Evolutionary conservation across 2,329 filamentous ascomycete genomes (phyloP).

Genomic region (Diaporthe destruens): DNA sequence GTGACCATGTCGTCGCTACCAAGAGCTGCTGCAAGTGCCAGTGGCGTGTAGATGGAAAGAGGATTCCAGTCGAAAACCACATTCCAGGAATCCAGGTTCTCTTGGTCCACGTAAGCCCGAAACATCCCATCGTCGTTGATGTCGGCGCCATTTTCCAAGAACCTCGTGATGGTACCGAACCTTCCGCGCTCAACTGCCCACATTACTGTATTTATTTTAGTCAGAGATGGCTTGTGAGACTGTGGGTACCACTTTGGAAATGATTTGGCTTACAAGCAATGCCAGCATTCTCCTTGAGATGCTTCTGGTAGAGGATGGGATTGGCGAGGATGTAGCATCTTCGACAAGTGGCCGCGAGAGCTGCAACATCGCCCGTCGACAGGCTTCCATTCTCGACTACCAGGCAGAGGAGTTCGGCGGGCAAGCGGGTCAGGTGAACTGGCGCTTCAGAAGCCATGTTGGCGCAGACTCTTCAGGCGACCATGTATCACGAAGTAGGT

Average conservation of each 20-base stretch:
- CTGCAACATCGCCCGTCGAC: not conserved
- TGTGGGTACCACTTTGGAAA: rapidly evolving
- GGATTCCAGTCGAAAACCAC: not conserved
- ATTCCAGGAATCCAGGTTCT: not conserved
- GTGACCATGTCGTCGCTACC: not conserved
- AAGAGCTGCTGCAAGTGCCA: not conserved
- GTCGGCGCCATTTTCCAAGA: constrained; percentile 11
- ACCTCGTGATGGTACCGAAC: not conserved
- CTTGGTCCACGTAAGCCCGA: not conserved
- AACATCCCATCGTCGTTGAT: not conserved
- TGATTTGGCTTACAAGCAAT: not conserved
- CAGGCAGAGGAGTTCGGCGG: not conserved
- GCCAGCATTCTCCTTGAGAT: not conserved
- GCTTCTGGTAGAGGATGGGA: not conserved
- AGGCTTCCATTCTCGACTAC: not conserved
- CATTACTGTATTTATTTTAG: rapidly evolving
- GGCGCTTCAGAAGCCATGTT: not conserved
- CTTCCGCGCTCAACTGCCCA: not conserved
- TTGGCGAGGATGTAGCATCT: not conserved
- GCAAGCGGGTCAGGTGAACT: not conserved
- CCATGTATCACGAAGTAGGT: not conserved
- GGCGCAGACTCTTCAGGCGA: not conserved
- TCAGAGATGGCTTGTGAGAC: not conserved
- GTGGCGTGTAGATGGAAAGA: not conserved
- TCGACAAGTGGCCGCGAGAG: constrained; percentile 1